phyloP scores from a whole-genome alignment of 2,329 filamentous ascomycete species.

The Cladosporium colombiae region DNA sequence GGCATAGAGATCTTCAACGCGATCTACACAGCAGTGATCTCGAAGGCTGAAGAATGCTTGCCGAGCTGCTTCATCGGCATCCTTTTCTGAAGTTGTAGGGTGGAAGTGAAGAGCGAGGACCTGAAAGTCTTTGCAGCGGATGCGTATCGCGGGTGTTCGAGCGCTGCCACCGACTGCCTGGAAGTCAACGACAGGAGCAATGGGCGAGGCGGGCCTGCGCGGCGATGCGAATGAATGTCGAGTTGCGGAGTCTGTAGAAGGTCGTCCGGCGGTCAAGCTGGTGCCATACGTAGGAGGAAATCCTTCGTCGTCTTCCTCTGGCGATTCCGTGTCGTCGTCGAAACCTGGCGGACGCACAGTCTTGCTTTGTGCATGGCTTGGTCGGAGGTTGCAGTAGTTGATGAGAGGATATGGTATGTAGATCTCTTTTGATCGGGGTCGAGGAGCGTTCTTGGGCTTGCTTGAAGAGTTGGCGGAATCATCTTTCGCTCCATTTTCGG shows the following conservation, averaged over 20 bases:
- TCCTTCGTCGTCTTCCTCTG: conserved; percentile 24
- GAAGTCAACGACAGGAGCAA: conserved; percentile 54
- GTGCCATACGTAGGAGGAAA: conserved; percentile 37
- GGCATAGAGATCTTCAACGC: conserved; percentile 86
- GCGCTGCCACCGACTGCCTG: conserved; percentile 25
- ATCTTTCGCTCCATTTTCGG: conserved; percentile 19
- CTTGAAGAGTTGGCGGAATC: not conserved
- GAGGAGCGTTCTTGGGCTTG: conserved; percentile 22
- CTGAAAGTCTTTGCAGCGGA: conserved; percentile 90
- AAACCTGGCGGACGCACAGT: conserved; percentile 8
- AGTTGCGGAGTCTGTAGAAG: conserved; percentile 34
- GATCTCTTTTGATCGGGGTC: conserved; percentile 63
- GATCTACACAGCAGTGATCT: conserved; percentile 73
- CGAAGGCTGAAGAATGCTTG: conserved; percentile 89
- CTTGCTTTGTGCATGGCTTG: conserved; percentile 40
- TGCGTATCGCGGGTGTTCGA: conserved; percentile 76
- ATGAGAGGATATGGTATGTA: conserved; percentile 98
- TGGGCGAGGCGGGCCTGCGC: conserved; percentile 34
- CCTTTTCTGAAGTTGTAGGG: conserved; percentile 53
- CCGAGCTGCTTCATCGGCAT: conserved; percentile 55
- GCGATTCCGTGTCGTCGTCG: conserved; percentile 5
- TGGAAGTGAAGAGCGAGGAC: conserved; percentile 89
- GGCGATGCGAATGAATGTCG: conserved; percentile 30
- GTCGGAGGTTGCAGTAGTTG: conserved; percentile 73
- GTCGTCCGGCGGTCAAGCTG: conserved; percentile 26